These are phyloP conservation scores for Hymenoscyphus linearis DNA, from an alignment of 2,329 filamentous ascomycete genomes.

Conservation along the genomic window DNA sequence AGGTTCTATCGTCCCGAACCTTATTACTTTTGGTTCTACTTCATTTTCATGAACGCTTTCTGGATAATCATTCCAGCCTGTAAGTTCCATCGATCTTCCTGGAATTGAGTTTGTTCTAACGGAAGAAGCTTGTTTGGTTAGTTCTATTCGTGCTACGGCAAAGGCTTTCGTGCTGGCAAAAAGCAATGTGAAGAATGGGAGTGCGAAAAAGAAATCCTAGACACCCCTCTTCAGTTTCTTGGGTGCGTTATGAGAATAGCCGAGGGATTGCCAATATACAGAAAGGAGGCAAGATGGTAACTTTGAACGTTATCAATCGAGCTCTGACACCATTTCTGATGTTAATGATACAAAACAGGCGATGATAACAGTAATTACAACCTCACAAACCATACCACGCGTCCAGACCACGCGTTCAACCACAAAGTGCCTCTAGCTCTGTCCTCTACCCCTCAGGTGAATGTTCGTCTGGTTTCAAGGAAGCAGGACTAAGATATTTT, in stretches of 20 bases:
- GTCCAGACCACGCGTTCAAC: too few relatives aligned
- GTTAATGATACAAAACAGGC: too few relatives aligned
- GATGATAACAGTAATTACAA: too few relatives aligned
- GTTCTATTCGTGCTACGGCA: constrained; percentile 22
- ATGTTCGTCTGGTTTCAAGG: too few relatives aligned
- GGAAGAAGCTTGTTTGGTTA: constrained; percentile 20
- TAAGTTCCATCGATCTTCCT: constrained; percentile 34
- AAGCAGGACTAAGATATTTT: too few relatives aligned
- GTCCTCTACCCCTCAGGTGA: too few relatives aligned
- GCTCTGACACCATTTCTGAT: not conserved
- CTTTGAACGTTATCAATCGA: not conserved
- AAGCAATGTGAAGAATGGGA: constrained; percentile 9
- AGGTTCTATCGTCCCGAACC: constrained; percentile 54
- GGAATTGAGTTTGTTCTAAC: not conserved
- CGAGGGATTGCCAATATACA: not conserved
- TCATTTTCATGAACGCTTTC: constrained; percentile 53
- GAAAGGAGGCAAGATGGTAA: too few relatives aligned
- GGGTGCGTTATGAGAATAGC: not conserved
- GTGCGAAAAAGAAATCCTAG: constrained; percentile 15
- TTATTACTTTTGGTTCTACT: constrained; percentile 60
- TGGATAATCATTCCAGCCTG: constrained; percentile 53
- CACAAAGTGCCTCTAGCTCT: too few relatives aligned
- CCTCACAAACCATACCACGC: too few relatives aligned
- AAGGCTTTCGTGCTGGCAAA: constrained; percentile 18
- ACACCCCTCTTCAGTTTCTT: constrained; percentile 14